Evolutionary conservation across 129 eudicot species (phyloP).

Genomic region (Smallanthus sonchifolius): DNA sequence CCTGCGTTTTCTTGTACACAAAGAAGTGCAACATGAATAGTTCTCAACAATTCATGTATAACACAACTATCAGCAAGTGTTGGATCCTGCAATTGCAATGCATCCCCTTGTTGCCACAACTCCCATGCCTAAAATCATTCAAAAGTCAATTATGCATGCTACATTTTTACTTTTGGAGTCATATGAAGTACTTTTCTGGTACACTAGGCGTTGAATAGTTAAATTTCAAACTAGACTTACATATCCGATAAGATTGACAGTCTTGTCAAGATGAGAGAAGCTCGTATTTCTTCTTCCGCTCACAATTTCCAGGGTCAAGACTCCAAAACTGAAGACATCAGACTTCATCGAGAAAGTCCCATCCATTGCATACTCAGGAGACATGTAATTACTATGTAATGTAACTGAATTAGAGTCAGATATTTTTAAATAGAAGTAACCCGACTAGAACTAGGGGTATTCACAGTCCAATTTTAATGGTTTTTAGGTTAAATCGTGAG

Average conservation of each 20-base stretch:
- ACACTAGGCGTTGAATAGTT: neutral
- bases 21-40: conserved; percentile 40
- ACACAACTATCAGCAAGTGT: conserved; percentile 18
- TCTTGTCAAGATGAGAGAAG: conserved; percentile 23
- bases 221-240: conserved; percentile 21
- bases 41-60: conserved; percentile 25
- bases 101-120: conserved; percentile 34
- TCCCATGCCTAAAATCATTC: conserved; percentile 28
- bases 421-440: too few species aligned
- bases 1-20: conserved; percentile 44
- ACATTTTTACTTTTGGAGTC: neutral
- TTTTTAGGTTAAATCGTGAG: too few species aligned
- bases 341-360: conserved; percentile 36
- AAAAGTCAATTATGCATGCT: neutral
- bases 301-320: conserved; percentile 32
- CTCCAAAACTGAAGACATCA: conserved; percentile 45
- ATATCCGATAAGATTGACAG: conserved; percentile 44
- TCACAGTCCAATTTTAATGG: too few species aligned
- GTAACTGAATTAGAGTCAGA: neutral
- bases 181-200: neutral
- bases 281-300: conserved; percentile 37
- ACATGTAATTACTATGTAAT: conserved; percentile 19
- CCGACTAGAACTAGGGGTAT: too few species aligned
- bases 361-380: conserved; percentile 44
- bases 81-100: conserved; percentile 34